phyloP scores from a whole-genome alignment of 331 rosid genomes.

The Acacia concinna region DNA sequence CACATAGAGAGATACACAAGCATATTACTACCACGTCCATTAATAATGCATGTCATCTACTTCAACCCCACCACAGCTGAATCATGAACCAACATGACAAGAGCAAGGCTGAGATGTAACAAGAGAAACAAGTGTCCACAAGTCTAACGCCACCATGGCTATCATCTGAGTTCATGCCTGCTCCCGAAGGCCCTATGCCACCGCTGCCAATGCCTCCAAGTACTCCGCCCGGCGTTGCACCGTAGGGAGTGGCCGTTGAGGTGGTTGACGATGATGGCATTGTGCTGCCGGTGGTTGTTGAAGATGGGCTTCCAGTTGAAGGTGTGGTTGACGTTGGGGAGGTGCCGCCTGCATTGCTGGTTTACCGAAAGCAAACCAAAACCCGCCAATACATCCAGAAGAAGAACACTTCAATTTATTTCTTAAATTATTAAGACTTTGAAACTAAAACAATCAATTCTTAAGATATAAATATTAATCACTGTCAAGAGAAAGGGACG shows the following conservation, averaged over 20 bases:
- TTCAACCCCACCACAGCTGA: slow-evolving; percentile 58
- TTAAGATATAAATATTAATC: not conserved
- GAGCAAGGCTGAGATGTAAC: slow-evolving; percentile 30
- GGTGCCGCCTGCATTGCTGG: slow-evolving; percentile 46
- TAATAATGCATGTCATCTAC: not conserved
- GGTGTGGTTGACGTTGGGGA: slow-evolving; percentile 20
- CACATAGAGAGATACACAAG: slow-evolving; percentile 19
- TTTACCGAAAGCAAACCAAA: not conserved
- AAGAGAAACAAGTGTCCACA: slow-evolving; percentile 23
- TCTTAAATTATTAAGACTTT: not conserved
- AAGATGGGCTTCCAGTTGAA: slow-evolving; percentile 31
- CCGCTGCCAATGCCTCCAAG: slow-evolving; percentile 75
- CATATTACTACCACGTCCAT: not conserved
- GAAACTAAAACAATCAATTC: not conserved
- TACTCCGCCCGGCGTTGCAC: slow-evolving; percentile 74
- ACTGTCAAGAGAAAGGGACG: not conserved
- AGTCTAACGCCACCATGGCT: slow-evolving; percentile 57
- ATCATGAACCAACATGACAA: slow-evolving; percentile 44
- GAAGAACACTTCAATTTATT: not conserved
- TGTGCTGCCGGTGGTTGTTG: slow-evolving; percentile 28
- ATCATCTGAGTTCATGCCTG: slow-evolving; percentile 65
- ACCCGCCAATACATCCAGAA: not conserved
- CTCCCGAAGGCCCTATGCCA: slow-evolving; percentile 70
- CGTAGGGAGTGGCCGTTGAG: slow-evolving; percentile 53
- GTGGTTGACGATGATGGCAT: not conserved